phyloP scores from a whole-genome alignment of 441 rosid species.

The Aquilaria agallochum region DNA sequence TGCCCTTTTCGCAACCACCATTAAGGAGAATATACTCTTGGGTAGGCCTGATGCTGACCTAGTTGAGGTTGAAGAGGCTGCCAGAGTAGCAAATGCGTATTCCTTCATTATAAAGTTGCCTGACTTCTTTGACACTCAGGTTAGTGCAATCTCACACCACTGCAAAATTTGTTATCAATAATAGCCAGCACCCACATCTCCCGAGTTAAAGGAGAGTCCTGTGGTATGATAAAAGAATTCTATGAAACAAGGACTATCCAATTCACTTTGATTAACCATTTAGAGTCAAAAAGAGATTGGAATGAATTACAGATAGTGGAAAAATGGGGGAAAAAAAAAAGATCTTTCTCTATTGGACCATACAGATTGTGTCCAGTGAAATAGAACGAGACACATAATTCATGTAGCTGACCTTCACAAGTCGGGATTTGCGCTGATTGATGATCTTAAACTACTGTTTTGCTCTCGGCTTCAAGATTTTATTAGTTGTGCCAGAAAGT shows the following conservation, averaged over 20 bases:
- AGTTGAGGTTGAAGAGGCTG: slow-evolving; percentile 92
- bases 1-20: slow-evolving; percentile 94
- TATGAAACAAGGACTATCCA: no score
- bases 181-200: not conserved
- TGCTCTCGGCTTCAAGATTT: not conserved
- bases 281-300: no score
- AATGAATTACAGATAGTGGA: no score
- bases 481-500: slow-evolving; percentile 1
- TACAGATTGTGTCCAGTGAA: slow-evolving; percentile 31
- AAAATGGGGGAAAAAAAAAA: no score
- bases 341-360: not conserved
- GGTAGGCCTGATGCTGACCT: slow-evolving; percentile 90
- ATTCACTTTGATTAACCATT: no score
- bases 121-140: slow-evolving; percentile 96
- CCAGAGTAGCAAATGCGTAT: slow-evolving; percentile 98
- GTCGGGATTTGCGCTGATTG: no score
- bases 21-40: slow-evolving; percentile 87
- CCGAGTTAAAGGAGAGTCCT: no score
- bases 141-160: slow-evolving; percentile 21
- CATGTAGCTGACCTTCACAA: slow-evolving; percentile 1
- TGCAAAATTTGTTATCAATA: slow-evolving; percentile 6
- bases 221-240: no score
- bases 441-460: not conserved
- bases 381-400: slow-evolving; percentile 17
- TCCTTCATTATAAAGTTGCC: slow-evolving; percentile 95